Evolutionary conservation across 345 rosid species (phyloP), one percentile per base, ranked within the genome.

Genomic region (Adansonia digitata): DNA sequence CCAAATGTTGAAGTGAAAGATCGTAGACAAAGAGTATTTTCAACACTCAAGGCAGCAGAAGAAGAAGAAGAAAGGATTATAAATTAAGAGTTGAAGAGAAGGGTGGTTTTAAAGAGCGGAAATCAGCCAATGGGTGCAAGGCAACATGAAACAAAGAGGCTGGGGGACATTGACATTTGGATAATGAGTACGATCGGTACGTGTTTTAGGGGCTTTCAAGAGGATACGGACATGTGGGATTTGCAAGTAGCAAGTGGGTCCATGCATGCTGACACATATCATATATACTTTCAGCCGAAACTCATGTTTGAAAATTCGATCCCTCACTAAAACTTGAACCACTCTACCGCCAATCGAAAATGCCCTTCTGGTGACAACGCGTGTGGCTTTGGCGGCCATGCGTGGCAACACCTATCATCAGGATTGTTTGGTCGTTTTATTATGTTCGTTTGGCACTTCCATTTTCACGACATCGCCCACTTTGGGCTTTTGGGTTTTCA

Each of bases 391-490:
- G 87, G 82, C 72, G 77, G 75, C 86, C 94, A 89, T 90, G 98
- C 97, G 91, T 86, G 96, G 79, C 77, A 80, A 89, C 94, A 94
- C 92, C 92, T 87, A 89, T 88, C 89, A 89, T 88, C 89, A 48
- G 52, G 66, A 45, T 76, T 78, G 82, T 49, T 81, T 69, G 82
- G 85, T 70, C 26, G 40, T 67, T 72, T 53, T 68, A n/a, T 60
- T 20, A 22, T 55, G 68, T 68, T 40, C n/a, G n/a, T n/a, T 40
- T 2, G n/a, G 7, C 55, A 31, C 3, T 26, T 43, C n/a, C 55
- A 42, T 40, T 26, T n/a, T 39, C 55, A 39, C 18, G 26, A 64
- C 69, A 5, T 11, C 17, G 7, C n/a, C n/a, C 24, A 6, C 42
- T 65, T 40, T 12, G 20, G 15, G 29, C 5, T 5, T 20, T 62